phyloP scores from a whole-genome alignment of 192 early-diverging fungal genomes.

The Podila clonocystis region DNA sequence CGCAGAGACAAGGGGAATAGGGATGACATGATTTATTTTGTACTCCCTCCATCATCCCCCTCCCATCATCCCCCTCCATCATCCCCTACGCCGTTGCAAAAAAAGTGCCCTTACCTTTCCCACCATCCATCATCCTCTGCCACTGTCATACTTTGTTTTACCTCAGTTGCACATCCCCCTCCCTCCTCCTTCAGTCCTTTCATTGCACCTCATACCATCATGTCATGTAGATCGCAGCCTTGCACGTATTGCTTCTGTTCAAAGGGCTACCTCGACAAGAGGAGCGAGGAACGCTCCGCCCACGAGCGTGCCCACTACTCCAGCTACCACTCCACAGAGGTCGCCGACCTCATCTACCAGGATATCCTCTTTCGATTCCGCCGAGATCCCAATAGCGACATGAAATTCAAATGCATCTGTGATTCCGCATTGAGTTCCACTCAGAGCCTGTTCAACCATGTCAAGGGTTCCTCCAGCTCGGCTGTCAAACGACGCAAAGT shows the following conservation, averaged over 20 bases:
- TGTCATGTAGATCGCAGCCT: background rate
- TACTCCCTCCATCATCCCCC: too few species aligned
- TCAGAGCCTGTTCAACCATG: background rate
- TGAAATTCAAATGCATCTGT: background rate
- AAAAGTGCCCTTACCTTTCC: too few species aligned
- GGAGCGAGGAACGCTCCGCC: background rate
- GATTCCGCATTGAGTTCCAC: background rate
- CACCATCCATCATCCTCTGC: too few species aligned
- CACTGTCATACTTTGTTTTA: too few species aligned
- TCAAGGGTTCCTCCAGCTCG: background rate
- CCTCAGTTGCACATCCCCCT: too few species aligned
- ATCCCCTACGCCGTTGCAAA: too few species aligned
- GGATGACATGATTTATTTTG: too few species aligned
- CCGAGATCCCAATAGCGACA: background rate
- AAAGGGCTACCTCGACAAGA: background rate
- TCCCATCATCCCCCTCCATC: too few species aligned
- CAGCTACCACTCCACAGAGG: background rate
- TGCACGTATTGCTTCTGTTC: background rate
- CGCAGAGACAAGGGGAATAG: too few species aligned
- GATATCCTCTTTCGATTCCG: background rate
- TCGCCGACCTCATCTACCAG: background rate
- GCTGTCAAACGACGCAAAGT: background rate
- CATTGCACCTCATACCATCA: too few species aligned
- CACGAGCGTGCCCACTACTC: background rate
- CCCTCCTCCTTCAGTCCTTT: too few species aligned